Evolutionary conservation across 176 grass and related monocot species (phyloP).

Genomic region (Musa troglodytarum): DNA sequence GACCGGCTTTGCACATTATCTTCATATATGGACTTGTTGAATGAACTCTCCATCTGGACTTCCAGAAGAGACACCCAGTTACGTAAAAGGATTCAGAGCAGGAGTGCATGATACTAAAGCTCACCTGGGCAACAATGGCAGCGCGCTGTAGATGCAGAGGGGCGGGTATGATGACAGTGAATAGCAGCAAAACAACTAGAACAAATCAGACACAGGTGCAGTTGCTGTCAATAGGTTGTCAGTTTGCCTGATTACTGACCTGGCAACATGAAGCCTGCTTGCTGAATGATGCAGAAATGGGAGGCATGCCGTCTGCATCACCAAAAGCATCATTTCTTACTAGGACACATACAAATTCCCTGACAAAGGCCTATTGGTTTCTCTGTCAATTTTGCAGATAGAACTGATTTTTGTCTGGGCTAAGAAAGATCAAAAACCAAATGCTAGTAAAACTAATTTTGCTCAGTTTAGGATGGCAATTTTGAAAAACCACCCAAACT

Average conservation of each 20-base stretch:
- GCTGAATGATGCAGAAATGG: slow-evolving; percentile 20
- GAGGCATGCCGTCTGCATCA: slow-evolving; percentile 12
- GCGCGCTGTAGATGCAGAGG: slow-evolving; percentile 53
- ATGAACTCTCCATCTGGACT: slow-evolving; percentile 70
- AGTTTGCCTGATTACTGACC: slow-evolving; percentile 15
- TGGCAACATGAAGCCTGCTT: neutral
- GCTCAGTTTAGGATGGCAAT: slow-evolving; percentile 38
- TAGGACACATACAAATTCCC: too few species aligned
- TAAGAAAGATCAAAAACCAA: too few species aligned
- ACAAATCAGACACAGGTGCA: neutral
- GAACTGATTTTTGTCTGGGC: too few species aligned
- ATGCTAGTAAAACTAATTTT: too few species aligned
- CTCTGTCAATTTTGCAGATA: neutral
- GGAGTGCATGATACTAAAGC: neutral
- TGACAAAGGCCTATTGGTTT: neutral
- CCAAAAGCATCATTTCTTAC: neutral
- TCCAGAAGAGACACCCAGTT: slow-evolving; percentile 26
- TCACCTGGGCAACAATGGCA: slow-evolving; percentile 76
- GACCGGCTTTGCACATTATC: slow-evolving; percentile 38
- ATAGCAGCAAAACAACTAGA: neutral
- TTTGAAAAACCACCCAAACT: slow-evolving; percentile 84
- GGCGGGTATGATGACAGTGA: slow-evolving; percentile 52
- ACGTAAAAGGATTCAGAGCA: too few species aligned
- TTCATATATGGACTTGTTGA: slow-evolving; percentile 69
- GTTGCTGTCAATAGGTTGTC: neutral